phyloP scores from a whole-genome alignment of 352 stramenopile genomes.

The Pythium scleroteichum region DNA sequence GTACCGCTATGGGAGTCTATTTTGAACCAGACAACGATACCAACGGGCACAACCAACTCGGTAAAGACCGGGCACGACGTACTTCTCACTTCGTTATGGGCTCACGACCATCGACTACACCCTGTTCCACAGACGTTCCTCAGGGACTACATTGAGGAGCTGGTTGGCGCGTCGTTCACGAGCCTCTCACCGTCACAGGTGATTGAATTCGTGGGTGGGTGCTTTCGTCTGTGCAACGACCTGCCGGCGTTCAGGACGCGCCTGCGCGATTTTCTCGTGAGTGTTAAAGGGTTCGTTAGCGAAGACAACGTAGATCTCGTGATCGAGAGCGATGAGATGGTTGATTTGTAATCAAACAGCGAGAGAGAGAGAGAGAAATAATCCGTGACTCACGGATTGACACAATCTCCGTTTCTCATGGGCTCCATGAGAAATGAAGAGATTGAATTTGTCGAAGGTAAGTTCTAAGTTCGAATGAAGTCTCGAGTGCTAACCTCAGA shows the following conservation, averaged over 20 bases:
- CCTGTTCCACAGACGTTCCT: conserved; percentile 94
- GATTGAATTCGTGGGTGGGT: conserved; percentile 95
- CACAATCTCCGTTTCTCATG: too few relatives aligned
- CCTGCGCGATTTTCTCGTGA: conserved; percentile 99
- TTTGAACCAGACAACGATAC: conserved; percentile 61
- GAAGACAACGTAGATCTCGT: too few relatives aligned
- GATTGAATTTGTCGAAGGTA: too few relatives aligned
- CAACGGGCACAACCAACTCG: conserved; percentile 76
- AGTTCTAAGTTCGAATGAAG: too few relatives aligned
- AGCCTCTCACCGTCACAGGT: conserved; percentile 95
- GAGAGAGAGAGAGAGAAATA: too few relatives aligned
- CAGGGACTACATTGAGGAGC: conserved; percentile 95
- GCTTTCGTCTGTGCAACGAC: conserved; percentile 98
- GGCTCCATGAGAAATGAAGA: too few relatives aligned
- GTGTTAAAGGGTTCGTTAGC: conserved; percentile 97
- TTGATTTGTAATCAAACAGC: too few relatives aligned
- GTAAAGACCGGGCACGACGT: conserved; percentile 32
- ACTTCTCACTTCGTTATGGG: too few relatives aligned
- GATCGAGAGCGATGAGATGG: too few relatives aligned
- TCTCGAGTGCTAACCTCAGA: too few relatives aligned
- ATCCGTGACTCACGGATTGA: too few relatives aligned
- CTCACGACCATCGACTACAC: too few relatives aligned
- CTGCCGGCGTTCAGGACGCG: conserved; percentile 98
- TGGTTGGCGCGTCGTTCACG: conserved; percentile 97
- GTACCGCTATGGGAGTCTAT: conserved; percentile 95